These are phyloP conservation scores for Lupinus albus DNA, from an alignment of 306 rosid genomes.

Conservation along the genomic window DNA sequence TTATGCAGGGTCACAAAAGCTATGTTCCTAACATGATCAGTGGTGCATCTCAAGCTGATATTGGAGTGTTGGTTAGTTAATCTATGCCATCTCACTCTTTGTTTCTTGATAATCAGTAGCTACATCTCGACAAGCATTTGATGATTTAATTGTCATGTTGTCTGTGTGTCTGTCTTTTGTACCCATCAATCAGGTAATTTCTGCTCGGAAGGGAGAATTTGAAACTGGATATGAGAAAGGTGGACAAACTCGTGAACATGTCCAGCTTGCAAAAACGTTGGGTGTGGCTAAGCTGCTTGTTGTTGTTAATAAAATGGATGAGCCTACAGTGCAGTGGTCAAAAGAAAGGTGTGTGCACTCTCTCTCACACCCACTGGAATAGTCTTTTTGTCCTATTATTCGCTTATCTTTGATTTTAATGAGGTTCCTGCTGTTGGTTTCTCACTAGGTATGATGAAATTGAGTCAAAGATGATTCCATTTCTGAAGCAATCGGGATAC, in stretches of 20 bases:
- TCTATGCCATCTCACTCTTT: not conserved
- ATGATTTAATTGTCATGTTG: slow-evolving; percentile 8
- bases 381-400: not conserved
- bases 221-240: slow-evolving; percentile 99
- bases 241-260: slow-evolving; percentile 99
- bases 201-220: slow-evolving; percentile 98
- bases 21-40: slow-evolving; percentile 99
- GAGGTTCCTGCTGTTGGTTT: slow-evolving; percentile 28
- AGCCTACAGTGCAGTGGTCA: slow-evolving; percentile 91
- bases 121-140: slow-evolving; percentile 27
- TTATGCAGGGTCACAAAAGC: slow-evolving; percentile 94
- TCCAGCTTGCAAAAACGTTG: slow-evolving; percentile 92
- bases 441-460: slow-evolving; percentile 82
- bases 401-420: not conserved
- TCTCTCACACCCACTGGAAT: not conserved
- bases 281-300: slow-evolving; percentile 91
- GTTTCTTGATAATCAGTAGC: slow-evolving; percentile 13
- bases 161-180: slow-evolving; percentile 11
- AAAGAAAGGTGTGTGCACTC: slow-evolving; percentile 73
- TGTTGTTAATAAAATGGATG: slow-evolving; percentile 97
- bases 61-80: slow-evolving; percentile 91
- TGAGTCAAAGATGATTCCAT: slow-evolving; percentile 89
- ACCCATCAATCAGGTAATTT: slow-evolving; percentile 66
- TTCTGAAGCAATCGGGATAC: slow-evolving; percentile 84
- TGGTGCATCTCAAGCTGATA: slow-evolving; percentile 98